Percentiles rank a stretch among this genome's conserved stretches.
These are phyloP conservation scores for Fusarium burgessii DNA, from an alignment of 2,329 filamentous ascomycete species.

Conservation along the genomic window DNA sequence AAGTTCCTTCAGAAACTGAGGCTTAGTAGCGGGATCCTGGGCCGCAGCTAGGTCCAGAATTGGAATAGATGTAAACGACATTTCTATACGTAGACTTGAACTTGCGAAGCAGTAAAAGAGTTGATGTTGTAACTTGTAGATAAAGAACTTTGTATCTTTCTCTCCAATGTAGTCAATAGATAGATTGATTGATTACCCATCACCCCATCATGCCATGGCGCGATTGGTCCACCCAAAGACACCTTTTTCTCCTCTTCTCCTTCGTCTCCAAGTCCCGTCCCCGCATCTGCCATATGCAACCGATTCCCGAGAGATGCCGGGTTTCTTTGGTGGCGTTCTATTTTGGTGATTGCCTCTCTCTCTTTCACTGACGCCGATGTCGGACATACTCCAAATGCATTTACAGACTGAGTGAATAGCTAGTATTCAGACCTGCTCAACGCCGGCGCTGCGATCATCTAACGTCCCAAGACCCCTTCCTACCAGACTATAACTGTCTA, in stretches of 20 bases:
- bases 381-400: conserved; percentile 16
- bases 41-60: conserved; percentile 81
- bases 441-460: conserved; percentile 32
- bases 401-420: conserved; percentile 12
- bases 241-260: conserved; percentile 29
- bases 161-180: conserved; percentile 24
- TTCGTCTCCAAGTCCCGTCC: conserved; percentile 15
- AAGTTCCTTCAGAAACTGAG: conserved; percentile 76
- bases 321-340: conserved; percentile 13
- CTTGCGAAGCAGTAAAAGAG: neutral
- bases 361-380: conserved; percentile 25
- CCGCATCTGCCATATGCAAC: conserved; percentile 34
- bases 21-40: conserved; percentile 73
- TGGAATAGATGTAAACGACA: conserved; percentile 82
- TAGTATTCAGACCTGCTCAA: conserved; percentile 34
- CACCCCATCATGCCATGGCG: conserved; percentile 50
- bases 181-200: conserved; percentile 22
- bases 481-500: conserved; percentile 31
- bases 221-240: conserved; percentile 50
- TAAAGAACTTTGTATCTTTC: conserved; percentile 40
- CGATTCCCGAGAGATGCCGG: conserved; percentile 28
- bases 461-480: conserved; percentile 13
- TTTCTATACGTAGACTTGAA: conserved; percentile 43
- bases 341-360: conserved; percentile 33
- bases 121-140: conserved; percentile 22